Evolutionary conservation across 352 stramenopile genomes (phyloP).

Genomic region (Phytophthora cryptogea): DNA sequence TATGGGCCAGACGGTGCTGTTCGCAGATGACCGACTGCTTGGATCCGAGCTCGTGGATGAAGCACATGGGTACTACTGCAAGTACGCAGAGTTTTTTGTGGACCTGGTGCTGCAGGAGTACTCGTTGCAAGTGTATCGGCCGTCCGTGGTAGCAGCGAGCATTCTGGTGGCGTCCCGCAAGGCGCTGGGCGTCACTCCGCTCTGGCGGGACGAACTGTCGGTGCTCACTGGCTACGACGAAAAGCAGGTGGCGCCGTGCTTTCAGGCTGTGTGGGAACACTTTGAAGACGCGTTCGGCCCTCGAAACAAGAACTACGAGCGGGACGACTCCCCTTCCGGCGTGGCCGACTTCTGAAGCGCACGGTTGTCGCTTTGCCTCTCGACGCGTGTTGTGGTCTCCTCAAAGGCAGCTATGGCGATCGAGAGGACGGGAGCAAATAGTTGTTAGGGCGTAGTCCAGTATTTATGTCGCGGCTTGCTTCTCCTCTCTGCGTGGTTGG

Average conservation of each 20-base stretch:
- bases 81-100: constrained; percentile 87
- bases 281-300: constrained; percentile 78
- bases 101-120: constrained; percentile 88
- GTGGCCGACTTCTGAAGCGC: constrained; percentile 60
- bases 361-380: constrained; percentile 13
- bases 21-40: constrained; percentile 79
- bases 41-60: constrained; percentile 75
- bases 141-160: constrained; percentile 75
- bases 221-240: constrained; percentile 81
- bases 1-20: constrained; percentile 77
- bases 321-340: constrained; percentile 74
- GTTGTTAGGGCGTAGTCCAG: constrained; percentile 53
- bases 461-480: constrained; percentile 47
- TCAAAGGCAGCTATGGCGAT: constrained; percentile 12
- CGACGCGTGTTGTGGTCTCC: constrained; percentile 10
- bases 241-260: constrained; percentile 83
- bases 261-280: constrained; percentile 82
- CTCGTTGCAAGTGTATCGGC: constrained; percentile 80
- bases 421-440: constrained; percentile 22
- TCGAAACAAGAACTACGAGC: constrained; percentile 61
- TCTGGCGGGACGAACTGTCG: constrained; percentile 85
- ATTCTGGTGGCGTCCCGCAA: constrained; percentile 81
- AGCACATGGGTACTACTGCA: constrained; percentile 78
- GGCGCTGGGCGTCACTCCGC: constrained; percentile 73
- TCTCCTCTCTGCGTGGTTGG: constrained; percentile 20